Conservation (phyloP, 2,329 filamentous ascomycete genomes). For the Nemania sp. region DNA sequence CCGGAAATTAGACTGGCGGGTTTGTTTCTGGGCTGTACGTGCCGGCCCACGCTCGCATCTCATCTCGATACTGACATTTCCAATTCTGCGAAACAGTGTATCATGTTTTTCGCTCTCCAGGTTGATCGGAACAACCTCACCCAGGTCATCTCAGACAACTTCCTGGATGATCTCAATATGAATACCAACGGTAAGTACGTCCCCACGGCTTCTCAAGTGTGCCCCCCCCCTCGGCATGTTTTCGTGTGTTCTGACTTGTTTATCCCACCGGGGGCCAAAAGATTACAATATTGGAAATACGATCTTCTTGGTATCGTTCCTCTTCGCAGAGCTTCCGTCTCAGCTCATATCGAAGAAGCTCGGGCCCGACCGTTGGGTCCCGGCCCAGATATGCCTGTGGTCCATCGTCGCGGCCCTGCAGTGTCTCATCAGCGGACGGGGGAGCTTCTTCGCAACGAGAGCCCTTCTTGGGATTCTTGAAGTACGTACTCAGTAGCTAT, state of each 20-base stretch:
- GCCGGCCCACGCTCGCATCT: not conserved
- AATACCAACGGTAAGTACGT: constrained; percentile 49
- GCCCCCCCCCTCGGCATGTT: not conserved
- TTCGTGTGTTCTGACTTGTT: too few relatives aligned
- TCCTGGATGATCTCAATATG: constrained; percentile 57
- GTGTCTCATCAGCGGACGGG: constrained; percentile 32
- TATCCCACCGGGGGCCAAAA: too few relatives aligned
- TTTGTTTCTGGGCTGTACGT: constrained; percentile 48
- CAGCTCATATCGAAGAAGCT: constrained; percentile 62
- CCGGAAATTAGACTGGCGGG: constrained; percentile 50
- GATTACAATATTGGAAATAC: constrained; percentile 60
- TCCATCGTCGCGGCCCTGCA: constrained; percentile 39
- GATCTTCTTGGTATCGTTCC: constrained; percentile 58
- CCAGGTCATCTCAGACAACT: constrained; percentile 64
- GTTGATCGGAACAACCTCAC: constrained; percentile 63
- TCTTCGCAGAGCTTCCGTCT: constrained; percentile 63
- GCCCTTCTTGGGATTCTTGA: constrained; percentile 37
- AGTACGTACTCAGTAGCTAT: constrained; percentile 20
- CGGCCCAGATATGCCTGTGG: constrained; percentile 41
- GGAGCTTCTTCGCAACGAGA: constrained; percentile 36
- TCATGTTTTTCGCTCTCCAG: constrained; percentile 67
- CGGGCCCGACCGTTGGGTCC: constrained; percentile 42
- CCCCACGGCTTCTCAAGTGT: constrained; percentile 36
- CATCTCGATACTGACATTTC: not conserved
- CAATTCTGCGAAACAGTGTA: constrained; percentile 41